Percentiles rank a stretch among this genome's conserved stretches.
Evolutionary conservation across 441 rosid genomes (phyloP).

Genomic region (Eugenia klotzschiana): DNA sequence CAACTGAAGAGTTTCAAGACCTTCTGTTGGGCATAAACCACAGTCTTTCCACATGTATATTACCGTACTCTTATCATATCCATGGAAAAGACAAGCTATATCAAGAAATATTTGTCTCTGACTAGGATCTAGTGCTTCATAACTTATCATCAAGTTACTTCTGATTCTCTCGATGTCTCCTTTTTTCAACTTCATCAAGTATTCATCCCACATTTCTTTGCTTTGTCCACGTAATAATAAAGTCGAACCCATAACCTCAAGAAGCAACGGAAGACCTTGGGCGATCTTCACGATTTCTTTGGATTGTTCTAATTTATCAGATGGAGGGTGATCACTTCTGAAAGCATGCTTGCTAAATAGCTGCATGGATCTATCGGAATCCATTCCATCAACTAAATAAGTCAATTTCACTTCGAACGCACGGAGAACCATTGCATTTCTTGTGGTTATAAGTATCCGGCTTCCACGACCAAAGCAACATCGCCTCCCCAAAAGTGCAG

Average conservation of each 20-base stretch:
- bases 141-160: too few species aligned
- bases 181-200: neutral
- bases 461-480: neutral
- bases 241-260: neutral
- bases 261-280: neutral
- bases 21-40: too few species aligned
- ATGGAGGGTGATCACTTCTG: neutral
- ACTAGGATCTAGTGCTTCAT: too few species aligned
- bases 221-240: neutral
- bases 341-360: neutral
- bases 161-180: neutral
- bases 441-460: neutral
- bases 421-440: neutral
- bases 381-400: neutral
- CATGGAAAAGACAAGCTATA: too few species aligned
- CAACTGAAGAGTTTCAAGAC: too few species aligned
- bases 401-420: neutral
- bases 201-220: neutral
- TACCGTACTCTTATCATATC: too few species aligned
- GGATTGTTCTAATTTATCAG: neutral
- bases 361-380: neutral
- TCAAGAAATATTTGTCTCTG: too few species aligned
- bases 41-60: too few species aligned
- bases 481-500: neutral
- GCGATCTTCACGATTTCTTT: neutral